Evolutionary conservation across 257 asterid species (phyloP), one percentile per base, ranked within the genome.

Genomic region (Fraxinus cuspidata): DNA sequence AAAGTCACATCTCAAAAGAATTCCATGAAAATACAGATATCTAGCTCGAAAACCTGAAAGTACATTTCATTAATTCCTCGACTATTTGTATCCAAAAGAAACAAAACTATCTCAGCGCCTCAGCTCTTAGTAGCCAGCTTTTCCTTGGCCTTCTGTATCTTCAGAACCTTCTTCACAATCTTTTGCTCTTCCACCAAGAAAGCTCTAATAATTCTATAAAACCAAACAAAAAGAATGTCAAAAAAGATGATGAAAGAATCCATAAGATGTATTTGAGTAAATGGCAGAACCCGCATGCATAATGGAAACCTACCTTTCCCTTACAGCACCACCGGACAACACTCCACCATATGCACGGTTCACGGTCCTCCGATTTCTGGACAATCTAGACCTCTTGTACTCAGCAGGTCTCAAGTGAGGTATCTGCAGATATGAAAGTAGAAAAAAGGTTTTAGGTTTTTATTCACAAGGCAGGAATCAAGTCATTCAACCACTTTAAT

Each of bases 331-430:
- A 6, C 81, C 83, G 0, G 86, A 82, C 47, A 82, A 71, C 5
- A 82, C 86, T 35, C 81, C 86, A 47, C 86, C 86, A 71, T 82
- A 82, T 3, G 86, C 72, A 51, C 86, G 86, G 66, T 82, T 82
- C 19, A 82, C 86, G 29, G 81, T 82, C 78, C 86, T 82, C 8
- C 80, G 72, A 80, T 73, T 74, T 37, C 86, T 78, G 25, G 86
- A 70, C 65, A 82, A 71, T n/a, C 86, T 80, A 38, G 86, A 82
- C 81, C 83, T 82, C 73, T 79, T 82, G 77, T 82, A 82, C 64
- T 82, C 86, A 21, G 86, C 75, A 29, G 86, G 86, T 70, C 86
- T 82, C 78, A 82, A 78, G 75, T 79, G 86, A 60, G 86, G 86
- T 53, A 82, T 82, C 86, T 82, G 77, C 68, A 71, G 4, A 60